A percentile compares a stretch with the other conserved stretches of the same genome.
phyloP scores from a whole-genome alignment of 495 filamentous ascomycete species.

The Apiosordaria backusii region DNA sequence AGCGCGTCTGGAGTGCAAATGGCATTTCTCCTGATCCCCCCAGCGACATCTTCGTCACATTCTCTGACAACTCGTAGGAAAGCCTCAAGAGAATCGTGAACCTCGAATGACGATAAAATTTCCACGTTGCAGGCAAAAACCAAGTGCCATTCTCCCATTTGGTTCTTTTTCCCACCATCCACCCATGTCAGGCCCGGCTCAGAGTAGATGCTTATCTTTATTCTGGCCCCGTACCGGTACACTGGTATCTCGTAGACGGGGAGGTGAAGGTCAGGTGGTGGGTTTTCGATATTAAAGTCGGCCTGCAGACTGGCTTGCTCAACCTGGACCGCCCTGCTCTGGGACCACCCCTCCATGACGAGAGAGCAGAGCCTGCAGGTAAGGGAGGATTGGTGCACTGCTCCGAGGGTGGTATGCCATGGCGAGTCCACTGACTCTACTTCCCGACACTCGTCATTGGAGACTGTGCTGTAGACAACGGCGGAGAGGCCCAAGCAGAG shows the following conservation, averaged over 20 bases:
- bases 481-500: not conserved
- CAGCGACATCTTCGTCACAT: not conserved
- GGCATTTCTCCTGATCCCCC: not conserved
- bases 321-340: constrained; percentile 14
- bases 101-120: constrained; percentile 5
- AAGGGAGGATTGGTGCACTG: constrained; percentile 16
- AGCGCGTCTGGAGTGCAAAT: not conserved
- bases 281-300: constrained; percentile 16
- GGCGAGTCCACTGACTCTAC: not conserved
- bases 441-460: not conserved
- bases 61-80: constrained; percentile 15
- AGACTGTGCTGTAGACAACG: not conserved
- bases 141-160: no score
- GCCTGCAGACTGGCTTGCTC: not conserved
- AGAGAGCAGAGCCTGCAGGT: constrained; percentile 19
- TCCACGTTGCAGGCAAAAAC: constrained; percentile 2
- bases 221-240: no score
- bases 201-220: no score
- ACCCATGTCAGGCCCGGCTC: no score
- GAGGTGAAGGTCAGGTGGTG: constrained; percentile 17
- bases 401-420: constrained; percentile 14
- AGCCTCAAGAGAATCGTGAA: constrained; percentile 7
- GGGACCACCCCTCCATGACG: constrained; percentile 21
- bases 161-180: constrained; percentile 9
- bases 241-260: constrained; percentile 18